Base-by-base conservation (phyloP, 2,329 filamentous ascomycete species). In the Pseudohalonectria lignicola region DNA sequence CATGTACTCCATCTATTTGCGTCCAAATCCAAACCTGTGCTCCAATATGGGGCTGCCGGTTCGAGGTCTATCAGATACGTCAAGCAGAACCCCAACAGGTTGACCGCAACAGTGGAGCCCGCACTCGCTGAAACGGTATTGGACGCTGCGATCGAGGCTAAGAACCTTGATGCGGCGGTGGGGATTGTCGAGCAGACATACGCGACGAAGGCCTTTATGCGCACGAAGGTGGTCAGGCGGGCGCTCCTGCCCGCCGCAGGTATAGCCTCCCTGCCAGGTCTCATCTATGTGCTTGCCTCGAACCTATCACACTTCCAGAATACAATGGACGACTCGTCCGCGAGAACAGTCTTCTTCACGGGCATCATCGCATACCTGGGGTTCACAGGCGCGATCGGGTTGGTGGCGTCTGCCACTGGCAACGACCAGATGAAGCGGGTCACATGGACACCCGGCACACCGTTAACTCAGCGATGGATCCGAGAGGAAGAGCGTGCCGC, bases 381-480 rank as follows among this genome's bases (percentile, higher is more conserved):
- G 16, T 85, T 86, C 45, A 87, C 87, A 4, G 79, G 76, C 4
- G 86, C 81, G 9, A 74, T 96, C 38, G 92, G 90, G 3, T 63
- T 92, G 31, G 76, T 96, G 28, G 86, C 90, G 8, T 66, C 93
- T 42, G 79, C 86, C 19, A 95, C 90, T 25, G 71, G 81, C 43
- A 95, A 95, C 59, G 88, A 96, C 56, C 87, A 96, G 60, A 94
- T 95, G 85, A 80, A 82, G 51, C 77, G 92, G 16, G 86, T 96
- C 5, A 88, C 86, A 2, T 98, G 92, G 92, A 71, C 82, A 8
- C 76, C 77, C 1, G 92, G 92, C 10, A 81, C 86, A 25, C 82
- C 85, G 17, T 63, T 96, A 45, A 73, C 82, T 44, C 74, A 86
- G 51, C 74, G 92, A 12, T 96, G 88, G 84, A 58, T 94, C 39